Evolutionary conservation across 306 rosid genomes (phyloP), one percentile per base, ranked within the genome.

Genomic region (Lathyrus sativus): DNA sequence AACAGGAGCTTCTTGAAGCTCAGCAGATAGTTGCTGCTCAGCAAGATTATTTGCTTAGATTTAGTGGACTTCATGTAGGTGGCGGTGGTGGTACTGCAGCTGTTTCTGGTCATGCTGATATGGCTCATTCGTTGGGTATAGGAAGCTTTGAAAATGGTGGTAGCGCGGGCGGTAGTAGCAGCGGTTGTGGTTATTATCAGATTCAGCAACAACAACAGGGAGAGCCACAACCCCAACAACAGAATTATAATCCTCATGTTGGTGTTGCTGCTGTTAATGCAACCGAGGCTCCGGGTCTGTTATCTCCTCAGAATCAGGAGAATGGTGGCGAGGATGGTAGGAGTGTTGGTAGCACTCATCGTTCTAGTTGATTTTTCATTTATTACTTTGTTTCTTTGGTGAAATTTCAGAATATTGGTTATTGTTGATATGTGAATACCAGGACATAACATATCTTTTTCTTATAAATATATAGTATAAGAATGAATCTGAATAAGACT

Each of bases 21-120:
- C 95, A 91, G 29, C 96, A 84, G 4, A 17, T 88, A 56, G 79
- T 79, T 0, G 81, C 59, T 3, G 9, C 51, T 5, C 88, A 77
- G 0, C 83, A 79, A 3, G 89, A 85, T 22, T 53, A 53, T 53
- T 56, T 78, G 37, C 35, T 72, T 43, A 76, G 85, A 41, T 80
- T 68, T 35, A 14, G 65, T 13, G 86, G 92, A 11, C 59, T 10
- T 53, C 59, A 53, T 3, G 26, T 53, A 14, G 35, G 14, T 76
- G 46, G 44, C 14, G 15, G 14, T 74, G 46, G 44, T 17, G 64
- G 4, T 2, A 65, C 70, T 59, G 31, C 6, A 5, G 9, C 14
- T 54, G 54, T 65, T 28, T 4, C 28, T 22, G 73, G 31, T 12
- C 41, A 50, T 28, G 9, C 66, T 14, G 83, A 33, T 11, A 43